These are phyloP conservation scores for Aspergillus fijiensis DNA, from an alignment of 2,329 filamentous ascomycete species.

Conservation along the genomic window DNA sequence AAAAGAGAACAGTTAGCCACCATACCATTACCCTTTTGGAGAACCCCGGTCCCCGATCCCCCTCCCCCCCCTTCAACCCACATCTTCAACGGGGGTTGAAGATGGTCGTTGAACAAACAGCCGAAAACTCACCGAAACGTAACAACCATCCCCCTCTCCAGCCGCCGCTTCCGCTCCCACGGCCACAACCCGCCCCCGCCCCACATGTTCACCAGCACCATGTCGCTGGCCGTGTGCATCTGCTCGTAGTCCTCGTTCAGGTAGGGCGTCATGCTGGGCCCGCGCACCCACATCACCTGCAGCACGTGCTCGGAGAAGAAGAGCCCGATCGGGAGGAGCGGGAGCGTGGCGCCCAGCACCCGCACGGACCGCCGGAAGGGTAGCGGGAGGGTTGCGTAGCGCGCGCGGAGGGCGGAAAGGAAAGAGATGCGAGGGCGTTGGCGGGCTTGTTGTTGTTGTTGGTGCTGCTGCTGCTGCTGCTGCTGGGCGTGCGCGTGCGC, in stretches of 20 bases:
- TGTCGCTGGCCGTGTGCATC: conserved; percentile 39
- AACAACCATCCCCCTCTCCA: conserved; percentile 73
- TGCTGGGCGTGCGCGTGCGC: conserved; percentile 5
- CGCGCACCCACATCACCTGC: conserved; percentile 44
- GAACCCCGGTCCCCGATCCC: background rate
- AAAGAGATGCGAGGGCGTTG: conserved; percentile 17
- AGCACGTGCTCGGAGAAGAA: conserved; percentile 44
- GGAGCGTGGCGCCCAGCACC: conserved; percentile 29
- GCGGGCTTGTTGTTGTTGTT: conserved; percentile 8
- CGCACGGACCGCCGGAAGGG: conserved; percentile 28
- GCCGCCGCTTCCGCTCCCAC: conserved; percentile 49
- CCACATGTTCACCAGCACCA: conserved; percentile 45
- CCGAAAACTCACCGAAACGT: conserved; percentile 51
- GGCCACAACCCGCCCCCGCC: conserved; percentile 56
- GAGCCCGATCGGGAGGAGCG: conserved; percentile 39
- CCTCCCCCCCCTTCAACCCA: too few species aligned
- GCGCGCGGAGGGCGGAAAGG: conserved; percentile 26
- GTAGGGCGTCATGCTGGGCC: conserved; percentile 72
- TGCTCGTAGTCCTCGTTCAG: conserved; percentile 65
- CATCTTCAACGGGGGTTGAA: background rate
- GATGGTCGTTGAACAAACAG: conserved; percentile 1
- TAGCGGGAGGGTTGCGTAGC: conserved; percentile 30
- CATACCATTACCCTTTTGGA: background rate
- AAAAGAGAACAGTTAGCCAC: background rate
- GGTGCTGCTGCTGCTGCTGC: conserved; percentile 1